Conservation (phyloP, 768 basidiomycete genomes). For the Rhizopogon sp. region DNA sequence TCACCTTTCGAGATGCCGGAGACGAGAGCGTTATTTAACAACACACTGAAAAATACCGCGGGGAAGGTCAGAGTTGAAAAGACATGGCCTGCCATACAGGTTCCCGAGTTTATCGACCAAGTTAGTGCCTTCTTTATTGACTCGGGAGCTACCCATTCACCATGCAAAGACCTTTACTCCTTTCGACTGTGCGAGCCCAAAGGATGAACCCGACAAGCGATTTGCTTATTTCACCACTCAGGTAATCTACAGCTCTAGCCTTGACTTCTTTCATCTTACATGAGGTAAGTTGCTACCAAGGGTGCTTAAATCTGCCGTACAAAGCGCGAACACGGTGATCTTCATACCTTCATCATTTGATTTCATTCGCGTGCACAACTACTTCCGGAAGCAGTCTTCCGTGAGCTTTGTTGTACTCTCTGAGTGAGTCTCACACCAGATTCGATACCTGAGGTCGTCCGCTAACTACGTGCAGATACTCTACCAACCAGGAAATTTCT, state of each 20-base stretch:
- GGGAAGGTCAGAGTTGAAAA: slow-evolving; percentile 75
- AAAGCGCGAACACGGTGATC: slow-evolving; percentile 82
- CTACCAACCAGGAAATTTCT: slow-evolving; percentile 89
- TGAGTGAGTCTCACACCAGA: slow-evolving; percentile 50
- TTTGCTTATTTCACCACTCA: slow-evolving; percentile 86
- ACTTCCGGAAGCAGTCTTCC: slow-evolving; percentile 69
- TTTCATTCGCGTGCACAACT: slow-evolving; percentile 86
- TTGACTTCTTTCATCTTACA: neutral
- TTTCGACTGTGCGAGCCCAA: slow-evolving; percentile 67
- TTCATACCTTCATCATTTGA: slow-evolving; percentile 96
- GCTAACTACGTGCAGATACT: slow-evolving; percentile 54
- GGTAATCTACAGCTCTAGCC: slow-evolving; percentile 33
- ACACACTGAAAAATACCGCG: slow-evolving; percentile 71
- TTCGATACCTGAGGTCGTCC: neutral
- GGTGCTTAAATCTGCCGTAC: slow-evolving; percentile 88
- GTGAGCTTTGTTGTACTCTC: slow-evolving; percentile 81
- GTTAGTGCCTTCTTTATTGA: slow-evolving; percentile 31
- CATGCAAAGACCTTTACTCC: slow-evolving; percentile 56
- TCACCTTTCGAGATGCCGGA: slow-evolving; percentile 90
- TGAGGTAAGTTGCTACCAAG: slow-evolving; percentile 66
- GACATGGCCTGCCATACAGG: slow-evolving; percentile 66
- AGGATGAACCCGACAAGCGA: slow-evolving; percentile 82
- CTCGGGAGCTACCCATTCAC: neutral
- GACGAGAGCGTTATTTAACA: slow-evolving; percentile 73
- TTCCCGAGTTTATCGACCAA: slow-evolving; percentile 82